These are phyloP conservation scores for Microcera coccophila DNA, from an alignment of 2,329 filamentous ascomycete species.

Conservation along the genomic window DNA sequence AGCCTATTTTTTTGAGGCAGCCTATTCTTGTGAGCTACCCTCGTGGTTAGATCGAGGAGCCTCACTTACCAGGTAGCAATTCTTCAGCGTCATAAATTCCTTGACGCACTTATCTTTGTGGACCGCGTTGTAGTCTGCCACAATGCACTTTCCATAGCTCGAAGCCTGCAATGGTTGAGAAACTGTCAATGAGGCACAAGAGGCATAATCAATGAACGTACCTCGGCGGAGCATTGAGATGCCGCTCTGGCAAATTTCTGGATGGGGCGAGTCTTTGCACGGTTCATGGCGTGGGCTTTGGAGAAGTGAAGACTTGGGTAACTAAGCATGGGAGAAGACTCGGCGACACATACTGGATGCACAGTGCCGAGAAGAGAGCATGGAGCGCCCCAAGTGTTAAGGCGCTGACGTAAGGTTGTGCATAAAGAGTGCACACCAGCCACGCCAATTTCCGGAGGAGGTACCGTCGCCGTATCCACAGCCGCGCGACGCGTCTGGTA, in stretches of 20 bases:
- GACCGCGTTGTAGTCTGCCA: slow-evolving; percentile 83
- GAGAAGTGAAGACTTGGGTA: neutral
- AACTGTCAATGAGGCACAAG: neutral
- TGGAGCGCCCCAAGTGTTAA: no score
- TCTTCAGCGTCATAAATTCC: slow-evolving; percentile 80
- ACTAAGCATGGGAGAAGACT: no score
- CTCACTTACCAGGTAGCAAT: slow-evolving; percentile 74
- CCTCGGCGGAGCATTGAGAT: slow-evolving; percentile 54
- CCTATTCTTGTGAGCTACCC: slow-evolving; percentile 12
- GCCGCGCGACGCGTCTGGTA: no score
- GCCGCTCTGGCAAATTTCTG: slow-evolving; percentile 53
- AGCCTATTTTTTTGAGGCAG: slow-evolving; percentile 26
- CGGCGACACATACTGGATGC: no score
- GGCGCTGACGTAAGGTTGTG: no score
- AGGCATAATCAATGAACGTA: slow-evolving; percentile 24
- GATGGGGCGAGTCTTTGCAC: slow-evolving; percentile 42
- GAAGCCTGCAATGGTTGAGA: slow-evolving; percentile 56
- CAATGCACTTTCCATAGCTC: slow-evolving; percentile 85
- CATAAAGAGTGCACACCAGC: no score
- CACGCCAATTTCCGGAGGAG: slow-evolving; percentile 28
- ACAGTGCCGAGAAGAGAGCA: no score
- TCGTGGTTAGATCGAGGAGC: neutral
- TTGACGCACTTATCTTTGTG: slow-evolving; percentile 85
- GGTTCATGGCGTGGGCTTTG: slow-evolving; percentile 20
- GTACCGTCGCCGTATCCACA: no score